Percentiles rank a stretch among this genome's conserved stretches.
Conservation (phyloP, 805 yeast genomes). For the Henningerozyma blattae region DNA sequence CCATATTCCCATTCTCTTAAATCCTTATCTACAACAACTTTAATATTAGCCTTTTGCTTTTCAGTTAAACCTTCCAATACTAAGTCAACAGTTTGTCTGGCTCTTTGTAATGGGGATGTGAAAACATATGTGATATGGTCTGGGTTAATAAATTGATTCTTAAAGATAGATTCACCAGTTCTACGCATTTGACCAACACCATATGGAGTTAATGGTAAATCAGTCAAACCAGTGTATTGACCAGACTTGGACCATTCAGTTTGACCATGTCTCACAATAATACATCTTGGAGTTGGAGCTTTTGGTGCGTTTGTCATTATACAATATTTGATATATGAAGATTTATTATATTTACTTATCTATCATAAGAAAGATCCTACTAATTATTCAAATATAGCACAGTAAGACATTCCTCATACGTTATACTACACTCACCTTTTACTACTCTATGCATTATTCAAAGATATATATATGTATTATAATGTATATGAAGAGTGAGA, state of each 20-base stretch:
- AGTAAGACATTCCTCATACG: no score
- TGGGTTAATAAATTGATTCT: slow-evolving; percentile 51
- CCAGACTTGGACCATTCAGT: slow-evolving; percentile 95
- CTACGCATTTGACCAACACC: slow-evolving; percentile 68
- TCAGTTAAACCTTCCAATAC: slow-evolving; percentile 39
- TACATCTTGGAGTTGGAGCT: slow-evolving; percentile 49
- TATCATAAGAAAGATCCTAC: no score
- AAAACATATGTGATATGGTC: slow-evolving; percentile 48
- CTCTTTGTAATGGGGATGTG: slow-evolving; percentile 75
- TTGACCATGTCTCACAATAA: slow-evolving; percentile 76
- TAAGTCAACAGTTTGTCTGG: slow-evolving; percentile 60
- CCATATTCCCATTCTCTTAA: slow-evolving; percentile 95
- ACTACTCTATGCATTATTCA: no score
- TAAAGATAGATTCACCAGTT: slow-evolving; percentile 59
- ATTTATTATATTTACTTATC: no score
- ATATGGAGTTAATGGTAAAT: slow-evolving; percentile 60
- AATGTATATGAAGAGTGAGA: no score
- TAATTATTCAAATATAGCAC: no score
- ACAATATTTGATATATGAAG: no score
- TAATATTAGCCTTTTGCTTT: slow-evolving; percentile 30
- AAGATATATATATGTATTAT: no score
- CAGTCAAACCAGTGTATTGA: slow-evolving; percentile 82
- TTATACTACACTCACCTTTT: no score
- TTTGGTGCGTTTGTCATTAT: no score
- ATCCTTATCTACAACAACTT: slow-evolving; percentile 46